phyloP scores from a whole-genome alignment of 225 moss, liverwort and hornwort genomes.

The Marchantia polymorpha region DNA sequence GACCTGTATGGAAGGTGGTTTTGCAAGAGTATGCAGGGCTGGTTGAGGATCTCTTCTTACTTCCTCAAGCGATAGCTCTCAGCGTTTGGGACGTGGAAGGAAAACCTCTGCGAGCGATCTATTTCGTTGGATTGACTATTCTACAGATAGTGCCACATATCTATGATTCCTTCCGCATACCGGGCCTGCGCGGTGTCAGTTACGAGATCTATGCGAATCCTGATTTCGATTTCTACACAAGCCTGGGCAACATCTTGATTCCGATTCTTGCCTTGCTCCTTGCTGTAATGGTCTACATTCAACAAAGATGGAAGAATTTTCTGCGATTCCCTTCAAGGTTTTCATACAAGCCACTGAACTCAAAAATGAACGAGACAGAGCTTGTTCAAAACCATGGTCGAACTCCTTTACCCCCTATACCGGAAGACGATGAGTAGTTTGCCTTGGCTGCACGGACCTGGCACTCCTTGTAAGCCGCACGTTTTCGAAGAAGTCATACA shows the following conservation, averaged over 20 bases:
- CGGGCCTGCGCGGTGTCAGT: slow-evolving; percentile 20
- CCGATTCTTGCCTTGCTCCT: slow-evolving; percentile 42
- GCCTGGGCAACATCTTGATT: slow-evolving; percentile 46
- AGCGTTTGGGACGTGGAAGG: slow-evolving; percentile 46
- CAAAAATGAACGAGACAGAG: slow-evolving; percentile 43
- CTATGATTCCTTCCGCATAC: slow-evolving; percentile 42
- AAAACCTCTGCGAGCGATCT: slow-evolving; percentile 41
- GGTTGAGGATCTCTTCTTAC: slow-evolving; percentile 53
- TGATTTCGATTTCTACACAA: slow-evolving; percentile 49
- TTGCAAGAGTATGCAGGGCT: slow-evolving; percentile 53
- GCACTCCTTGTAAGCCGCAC: slow-evolving; percentile 1
- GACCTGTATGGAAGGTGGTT: slow-evolving; percentile 34
- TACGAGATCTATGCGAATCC: slow-evolving; percentile 47
- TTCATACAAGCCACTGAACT: slow-evolving; percentile 32
- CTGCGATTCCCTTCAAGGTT: slow-evolving; percentile 32
- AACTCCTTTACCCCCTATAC: slow-evolving; percentile 43
- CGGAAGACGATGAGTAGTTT: slow-evolving; percentile 46
- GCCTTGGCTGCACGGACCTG: neutral
- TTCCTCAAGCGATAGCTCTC: slow-evolving; percentile 48
- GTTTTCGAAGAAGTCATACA: neutral
- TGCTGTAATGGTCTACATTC: slow-evolving; percentile 43
- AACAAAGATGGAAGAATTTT: slow-evolving; percentile 51
- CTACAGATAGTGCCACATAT: slow-evolving; percentile 55
- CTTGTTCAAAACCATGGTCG: slow-evolving; percentile 40
- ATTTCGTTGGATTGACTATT: slow-evolving; percentile 45